Evolutionary conservation across 2,329 filamentous ascomycete species (phyloP), one percentile per base, ranked within the genome.

Genomic region (Periconia sp.): DNA sequence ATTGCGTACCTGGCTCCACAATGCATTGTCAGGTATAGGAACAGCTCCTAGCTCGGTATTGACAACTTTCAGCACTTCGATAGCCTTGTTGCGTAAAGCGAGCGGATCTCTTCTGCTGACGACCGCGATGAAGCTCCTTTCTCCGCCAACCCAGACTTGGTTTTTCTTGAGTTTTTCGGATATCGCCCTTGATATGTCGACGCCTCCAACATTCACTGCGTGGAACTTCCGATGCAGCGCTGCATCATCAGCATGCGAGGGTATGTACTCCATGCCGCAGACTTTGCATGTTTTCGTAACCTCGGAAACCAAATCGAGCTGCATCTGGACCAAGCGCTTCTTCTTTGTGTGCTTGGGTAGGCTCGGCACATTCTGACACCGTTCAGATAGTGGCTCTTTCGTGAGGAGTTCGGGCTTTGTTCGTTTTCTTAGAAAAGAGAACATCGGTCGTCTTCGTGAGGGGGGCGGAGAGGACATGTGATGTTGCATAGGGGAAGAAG

Each of bases 211-310:
- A 53, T 83, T 81, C 69, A 81, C 79, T 24, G 79, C 78, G 61
- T 87, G 84, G 53, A 82, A 87, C 50, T 82, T 83, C 52, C 79
- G 79, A 59, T 87, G 84, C 40, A 87, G 59, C 5, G 76, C 77
- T n/a, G 75, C 72, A 54, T 87, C 84, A 56, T 85, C 82, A 5
- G 73, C 67, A 36, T 80, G 79, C 0, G 83, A 85, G 4, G 82
- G 79, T 23, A 83, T 76, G 54, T 86, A 87, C 39, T 84, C 81
- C 84, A 87, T 87, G 1, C 81, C 80, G 55, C 84, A 87, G 3
- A 71, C 73, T 25, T 73, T 71, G 66, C 84, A 87, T 9, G 77
- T 80, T 52, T 79, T 80, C 33, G 79, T 75, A 26, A 78, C 69
- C 29, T 80, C 75, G 26, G 74, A 71, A 2, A 81, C 82, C 10